Evolutionary conservation across 352 stramenopile genomes (phyloP), one percentile per base, ranked within the genome.

Genomic region (Phytophthora multivora): DNA sequence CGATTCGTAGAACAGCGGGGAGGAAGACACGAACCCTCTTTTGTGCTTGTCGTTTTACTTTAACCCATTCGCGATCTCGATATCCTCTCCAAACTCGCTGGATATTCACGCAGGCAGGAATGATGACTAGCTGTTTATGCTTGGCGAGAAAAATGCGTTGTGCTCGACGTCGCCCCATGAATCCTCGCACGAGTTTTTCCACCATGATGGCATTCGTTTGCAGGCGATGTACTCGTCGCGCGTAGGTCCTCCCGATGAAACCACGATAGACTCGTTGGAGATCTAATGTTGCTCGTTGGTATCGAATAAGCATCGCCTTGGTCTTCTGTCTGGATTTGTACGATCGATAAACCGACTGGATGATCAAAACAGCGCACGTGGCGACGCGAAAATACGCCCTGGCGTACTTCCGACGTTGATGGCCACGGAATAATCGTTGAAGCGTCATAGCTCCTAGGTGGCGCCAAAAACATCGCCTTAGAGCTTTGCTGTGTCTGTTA

Each of bases 331-430:
- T 66, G 2, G 77, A 88, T 3, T 72, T 60, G 21, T 78, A 75
- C 6, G 78, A 84, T 8, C 82, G 81, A 58, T 79, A 91, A 3
- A 90, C 77, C 0, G 83, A 85, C 63, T 94, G 86, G 13, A 91
- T 71, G 47, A 91, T 76, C 16, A 87, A 56, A 8, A 59, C 51
- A 10, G 86, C 86, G 30, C 79, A 89, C 6, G 73, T 78, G 25
- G 68, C 66, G 5, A 90, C 81, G 4, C 59, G 61, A 8, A 71
- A 83, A 63, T 83, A 90, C 1, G 72, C 69, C 4, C n/a, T 69
- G 5, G 66, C 69, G 41, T 83, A 91, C 19, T 76, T 69, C 0
- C 85, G 79, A 8, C 65, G 69, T n/a, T 59, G 59, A 38, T 86
- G 72, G 5, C 72, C 83, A 5, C 86, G 83, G 39, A 73, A 89